Percentiles rank a stretch among this genome's conserved stretches.
Conservation (phyloP, 495 filamentous ascomycete genomes). For the Annulohypoxylon bovei region DNA sequence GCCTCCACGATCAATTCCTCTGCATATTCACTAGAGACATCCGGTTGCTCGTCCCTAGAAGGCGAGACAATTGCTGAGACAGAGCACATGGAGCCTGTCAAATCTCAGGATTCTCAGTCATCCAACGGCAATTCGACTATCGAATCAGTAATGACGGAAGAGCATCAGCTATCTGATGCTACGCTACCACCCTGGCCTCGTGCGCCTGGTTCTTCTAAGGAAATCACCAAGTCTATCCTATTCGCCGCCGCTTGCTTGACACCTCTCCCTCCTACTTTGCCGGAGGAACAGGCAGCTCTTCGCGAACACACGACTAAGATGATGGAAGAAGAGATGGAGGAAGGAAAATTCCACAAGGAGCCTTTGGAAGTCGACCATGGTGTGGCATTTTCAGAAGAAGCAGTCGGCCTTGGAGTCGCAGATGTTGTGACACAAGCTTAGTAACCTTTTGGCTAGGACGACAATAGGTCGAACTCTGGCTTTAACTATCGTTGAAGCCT, state of each 20-base stretch:
- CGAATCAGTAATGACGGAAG: not conserved
- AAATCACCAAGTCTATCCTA: not conserved
- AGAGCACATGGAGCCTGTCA: not conserved
- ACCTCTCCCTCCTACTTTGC: constrained; percentile 28
- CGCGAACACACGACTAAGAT: not conserved
- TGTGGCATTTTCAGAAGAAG: constrained; percentile 69
- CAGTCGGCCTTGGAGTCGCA: constrained; percentile 58
- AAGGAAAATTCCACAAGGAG: constrained; percentile 38
- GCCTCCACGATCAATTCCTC: constrained; percentile 4
- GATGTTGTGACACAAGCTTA: constrained; percentile 60
- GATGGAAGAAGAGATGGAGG: constrained; percentile 26
- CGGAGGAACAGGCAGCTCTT: constrained; percentile 37
- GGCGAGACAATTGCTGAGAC: not conserved
- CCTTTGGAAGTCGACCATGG: constrained; percentile 58
- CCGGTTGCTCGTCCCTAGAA: not conserved
- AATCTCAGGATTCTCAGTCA: not conserved
- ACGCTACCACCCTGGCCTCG: not conserved
- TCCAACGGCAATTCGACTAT: not conserved
- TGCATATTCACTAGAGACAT: not conserved
- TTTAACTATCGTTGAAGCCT: not conserved
- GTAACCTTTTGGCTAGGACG: not conserved
- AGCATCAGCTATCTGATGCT: not conserved
- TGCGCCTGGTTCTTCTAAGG: not conserved
- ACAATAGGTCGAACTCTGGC: not conserved
- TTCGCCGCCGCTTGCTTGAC: constrained; percentile 21